Percentiles rank a stretch among this genome's conserved stretches.
These are phyloP conservation scores for Raddia distichophylla DNA, from an alignment of 176 grass and related monocot genomes.

Conservation along the genomic window DNA sequence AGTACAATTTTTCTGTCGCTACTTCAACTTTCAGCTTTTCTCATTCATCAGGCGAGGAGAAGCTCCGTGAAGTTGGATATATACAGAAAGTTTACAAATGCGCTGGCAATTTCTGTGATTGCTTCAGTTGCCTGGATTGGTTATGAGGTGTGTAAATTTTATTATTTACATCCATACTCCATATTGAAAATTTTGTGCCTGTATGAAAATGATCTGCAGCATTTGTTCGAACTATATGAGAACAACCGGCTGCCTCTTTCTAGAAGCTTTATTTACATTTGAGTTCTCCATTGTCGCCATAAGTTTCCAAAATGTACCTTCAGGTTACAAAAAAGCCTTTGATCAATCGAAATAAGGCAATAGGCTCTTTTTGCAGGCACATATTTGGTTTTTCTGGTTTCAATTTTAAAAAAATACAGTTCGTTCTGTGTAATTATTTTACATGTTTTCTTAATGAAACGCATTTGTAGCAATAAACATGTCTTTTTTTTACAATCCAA, in stretches of 20 bases:
- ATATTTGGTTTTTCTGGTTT: neutral
- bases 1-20: slow-evolving; percentile 22
- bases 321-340: neutral
- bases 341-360: neutral
- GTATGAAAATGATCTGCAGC: neutral
- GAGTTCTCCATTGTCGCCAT: neutral
- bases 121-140: slow-evolving; percentile 98
- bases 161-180: neutral
- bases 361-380: neutral
- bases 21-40: slow-evolving; percentile 33
- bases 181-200: slow-evolving; percentile 18
- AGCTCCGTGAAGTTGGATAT: slow-evolving; percentile 93
- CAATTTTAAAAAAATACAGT: neutral
- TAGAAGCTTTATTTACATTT: slow-evolving; percentile 17
- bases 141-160: slow-evolving; percentile 74
- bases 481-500: neutral
- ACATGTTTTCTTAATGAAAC: slow-evolving; percentile 2
- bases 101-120: slow-evolving; percentile 80
- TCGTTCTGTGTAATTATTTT: neutral
- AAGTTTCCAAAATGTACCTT: neutral
- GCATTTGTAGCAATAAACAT: neutral
- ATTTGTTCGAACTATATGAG: neutral
- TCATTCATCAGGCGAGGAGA: slow-evolving; percentile 69
- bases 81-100: slow-evolving; percentile 97
- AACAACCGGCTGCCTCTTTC: slow-evolving; percentile 12